Evolutionary conservation across 345 rosid species (phyloP), one percentile per base, ranked within the genome.

Genomic region (Populus davidiana): DNA sequence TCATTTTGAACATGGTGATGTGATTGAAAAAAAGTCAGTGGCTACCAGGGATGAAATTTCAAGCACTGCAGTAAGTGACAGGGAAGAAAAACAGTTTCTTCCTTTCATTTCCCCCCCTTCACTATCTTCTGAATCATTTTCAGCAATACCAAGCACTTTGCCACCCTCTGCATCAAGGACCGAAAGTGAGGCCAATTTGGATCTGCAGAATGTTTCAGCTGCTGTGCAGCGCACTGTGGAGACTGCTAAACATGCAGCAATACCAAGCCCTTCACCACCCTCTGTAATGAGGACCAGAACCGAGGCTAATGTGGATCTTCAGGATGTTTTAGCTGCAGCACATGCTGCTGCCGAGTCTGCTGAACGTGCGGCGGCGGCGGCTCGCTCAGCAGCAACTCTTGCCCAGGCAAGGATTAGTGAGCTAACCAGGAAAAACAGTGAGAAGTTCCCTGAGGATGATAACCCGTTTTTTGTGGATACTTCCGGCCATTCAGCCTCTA

Each of bases 211-310:
- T 75, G 94, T 95, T 52, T 73, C 93, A 78, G 89, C 84, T 56
- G 95, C 98, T 72, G 98, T 98, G 77, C 93, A 91, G 72, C 85
- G 93, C 69, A 97, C 99, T 79, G 98, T 96, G 61, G 98, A 93
- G 52, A 73, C 87, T 63, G 99, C 99, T 11, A 97, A 95, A 78
- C 88, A 86, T 78, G 97, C 88, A 36, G 70, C 79, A 72, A 78
- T 52, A 71, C 77, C 50, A 20, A 80, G 68, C 43, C 68, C 62
- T 65, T 65, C 80, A 33, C 69, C 83, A 25, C 84, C 71, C 23
- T 21, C 84, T 70, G 59, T 20, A 52, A 81, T 75, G 10, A 75
- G 77, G 70, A 75, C 83, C 56, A 72, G 86, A 81, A 86, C 82
- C 75, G 88, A 86, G 66, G 79, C 78, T 21, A 86, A 86, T 59